Evolutionary conservation across 2,329 filamentous ascomycete species (phyloP).

Genomic region (Arthrobotrys conoides): DNA sequence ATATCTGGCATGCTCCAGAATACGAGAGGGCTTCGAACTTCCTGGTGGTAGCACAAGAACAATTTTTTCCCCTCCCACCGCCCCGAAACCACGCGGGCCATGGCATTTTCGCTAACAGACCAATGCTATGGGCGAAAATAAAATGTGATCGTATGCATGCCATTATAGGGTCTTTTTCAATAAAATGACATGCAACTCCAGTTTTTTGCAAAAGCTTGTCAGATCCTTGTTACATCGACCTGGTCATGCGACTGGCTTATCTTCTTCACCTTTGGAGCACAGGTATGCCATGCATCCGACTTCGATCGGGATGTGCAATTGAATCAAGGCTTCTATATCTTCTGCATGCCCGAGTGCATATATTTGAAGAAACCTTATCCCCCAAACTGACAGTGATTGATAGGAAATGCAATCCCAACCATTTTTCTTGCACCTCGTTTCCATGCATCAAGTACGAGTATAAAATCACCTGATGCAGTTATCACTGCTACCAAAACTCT

Average conservation of each 20-base stretch:
- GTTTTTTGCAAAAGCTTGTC: conserved; percentile 41
- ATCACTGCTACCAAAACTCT: conserved; percentile 3
- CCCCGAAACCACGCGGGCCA: conserved; percentile 31
- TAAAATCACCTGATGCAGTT: conserved; percentile 13
- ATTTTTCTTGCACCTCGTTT: conserved; percentile 19
- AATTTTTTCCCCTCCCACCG: conserved; percentile 14
- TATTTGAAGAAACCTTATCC: conserved; percentile 5
- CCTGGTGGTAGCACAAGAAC: conserved; percentile 15
- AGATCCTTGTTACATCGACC: conserved; percentile 14
- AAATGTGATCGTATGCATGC: conserved; percentile 25
- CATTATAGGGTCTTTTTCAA: conserved; percentile 28
- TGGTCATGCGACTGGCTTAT: conserved; percentile 43
- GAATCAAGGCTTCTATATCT: conserved; percentile 3
- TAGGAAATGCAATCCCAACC: conserved; percentile 25
- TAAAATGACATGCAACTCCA: conserved; percentile 30
- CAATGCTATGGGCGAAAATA: conserved; percentile 10
- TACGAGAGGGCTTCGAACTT: conserved; percentile 16
- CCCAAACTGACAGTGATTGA: conserved; percentile 2
- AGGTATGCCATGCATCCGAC: conserved; percentile 14
- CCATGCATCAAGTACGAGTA: not conserved
- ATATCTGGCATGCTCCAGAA: conserved; percentile 15
- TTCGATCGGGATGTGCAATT: conserved; percentile 18
- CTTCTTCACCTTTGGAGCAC: conserved; percentile 7
- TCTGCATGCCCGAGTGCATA: conserved; percentile 15
- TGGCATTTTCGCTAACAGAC: conserved; percentile 25